Percentiles rank a stretch among this genome's conserved stretches.
Conservation (phyloP, 108 stramenopile species). For the Cyclotella kingstonii region DNA sequence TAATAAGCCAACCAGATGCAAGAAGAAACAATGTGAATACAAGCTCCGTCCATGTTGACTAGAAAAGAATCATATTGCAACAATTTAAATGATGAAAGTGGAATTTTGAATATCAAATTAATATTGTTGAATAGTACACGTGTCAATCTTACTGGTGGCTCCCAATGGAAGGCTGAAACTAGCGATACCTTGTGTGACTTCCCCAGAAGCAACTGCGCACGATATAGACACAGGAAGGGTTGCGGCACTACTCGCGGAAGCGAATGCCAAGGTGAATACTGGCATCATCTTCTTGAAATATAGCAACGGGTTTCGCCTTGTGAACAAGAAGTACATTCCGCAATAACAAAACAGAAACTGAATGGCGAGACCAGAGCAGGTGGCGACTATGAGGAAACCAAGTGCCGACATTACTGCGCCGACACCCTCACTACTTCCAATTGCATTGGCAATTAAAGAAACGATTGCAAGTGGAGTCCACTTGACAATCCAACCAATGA, state of each 20-base stretch:
- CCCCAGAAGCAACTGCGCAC: conserved; percentile 23
- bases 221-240: conserved; percentile 36
- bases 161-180: conserved; percentile 40
- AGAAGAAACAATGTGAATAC: conserved; percentile 26
- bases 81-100: too few species aligned
- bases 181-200: conserved; percentile 32
- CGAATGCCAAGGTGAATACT: conserved; percentile 29
- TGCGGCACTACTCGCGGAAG: conserved; percentile 40
- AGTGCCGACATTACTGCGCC: conserved; percentile 13
- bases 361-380: conserved; percentile 4
- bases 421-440: conserved; percentile 28
- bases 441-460: conserved; percentile 36
- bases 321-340: conserved; percentile 20
- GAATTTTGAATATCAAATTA: too few species aligned
- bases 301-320: conserved; percentile 21
- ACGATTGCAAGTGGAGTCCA: conserved; percentile 38
- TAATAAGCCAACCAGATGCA: conserved; percentile 35
- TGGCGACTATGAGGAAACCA: conserved; percentile 28
- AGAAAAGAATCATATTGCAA: too few species aligned
- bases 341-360: conserved; percentile 28
- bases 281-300: conserved; percentile 28
- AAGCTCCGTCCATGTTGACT: too few species aligned
- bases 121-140: too few species aligned
- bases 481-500: conserved; percentile 37
- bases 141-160: conserved; percentile 49